These are phyloP conservation scores for Suillus brevipes DNA, from an alignment of 768 basidiomycete species.

Conservation along the genomic window DNA sequence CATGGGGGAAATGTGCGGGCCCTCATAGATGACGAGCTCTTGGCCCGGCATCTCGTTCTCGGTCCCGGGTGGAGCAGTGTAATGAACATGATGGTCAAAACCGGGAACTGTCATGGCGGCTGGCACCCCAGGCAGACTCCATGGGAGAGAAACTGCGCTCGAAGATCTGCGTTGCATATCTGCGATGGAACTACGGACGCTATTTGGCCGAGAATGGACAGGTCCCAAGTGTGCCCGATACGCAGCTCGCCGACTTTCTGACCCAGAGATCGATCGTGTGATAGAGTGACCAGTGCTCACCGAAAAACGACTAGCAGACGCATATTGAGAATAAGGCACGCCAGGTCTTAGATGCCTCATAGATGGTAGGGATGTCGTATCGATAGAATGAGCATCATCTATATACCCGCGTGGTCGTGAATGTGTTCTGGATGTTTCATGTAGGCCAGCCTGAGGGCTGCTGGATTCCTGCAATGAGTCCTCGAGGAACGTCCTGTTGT, in stretches of 20 bases:
- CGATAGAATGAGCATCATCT: background rate
- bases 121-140: background rate
- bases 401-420: background rate
- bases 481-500: background rate
- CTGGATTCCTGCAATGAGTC: background rate
- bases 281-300: background rate
- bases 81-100: background rate
- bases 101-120: background rate
- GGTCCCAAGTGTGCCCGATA: background rate
- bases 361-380: background rate
- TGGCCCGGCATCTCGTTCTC: too few relatives aligned
- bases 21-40: background rate
- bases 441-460: background rate
- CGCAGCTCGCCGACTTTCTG: background rate
- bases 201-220: background rate
- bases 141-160: background rate
- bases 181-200: background rate
- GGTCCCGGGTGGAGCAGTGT: slow-evolving; percentile 12
- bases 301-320: background rate
- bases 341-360: background rate
- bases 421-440: background rate
- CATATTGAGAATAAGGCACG: background rate
- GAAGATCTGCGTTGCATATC: background rate
- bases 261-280: background rate
- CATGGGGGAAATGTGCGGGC: background rate